Evolutionary conservation across 352 stramenopile genomes (phyloP).

Genomic region (Phytophthora nicotianae): DNA sequence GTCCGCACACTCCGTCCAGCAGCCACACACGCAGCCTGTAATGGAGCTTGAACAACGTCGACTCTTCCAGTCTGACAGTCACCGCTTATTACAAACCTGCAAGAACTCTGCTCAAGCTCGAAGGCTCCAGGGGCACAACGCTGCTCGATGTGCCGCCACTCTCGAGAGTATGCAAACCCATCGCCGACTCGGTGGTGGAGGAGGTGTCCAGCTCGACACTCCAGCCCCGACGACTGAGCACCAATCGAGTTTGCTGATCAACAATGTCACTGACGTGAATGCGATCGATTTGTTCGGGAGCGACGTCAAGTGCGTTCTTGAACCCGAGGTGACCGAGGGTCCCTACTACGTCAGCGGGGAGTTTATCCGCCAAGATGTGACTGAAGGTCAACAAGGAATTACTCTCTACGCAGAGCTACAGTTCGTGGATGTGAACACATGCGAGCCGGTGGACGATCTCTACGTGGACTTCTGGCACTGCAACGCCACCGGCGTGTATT

Average conservation of each 20-base stretch:
- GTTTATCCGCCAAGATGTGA: constrained; percentile 26
- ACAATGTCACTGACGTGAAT: constrained; percentile 17
- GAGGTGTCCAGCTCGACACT: constrained; percentile 15
- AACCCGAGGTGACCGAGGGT: constrained; percentile 30
- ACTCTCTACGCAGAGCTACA: constrained; percentile 33
- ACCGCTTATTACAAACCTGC: constrained; percentile 19
- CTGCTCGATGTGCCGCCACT: constrained; percentile 10
- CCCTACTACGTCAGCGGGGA: constrained; percentile 35
- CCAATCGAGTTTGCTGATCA: constrained; percentile 20
- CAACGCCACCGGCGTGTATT: constrained; percentile 34
- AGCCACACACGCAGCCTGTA: constrained; percentile 5
- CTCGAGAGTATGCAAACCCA: constrained; percentile 17
- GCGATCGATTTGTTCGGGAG: constrained; percentile 13
- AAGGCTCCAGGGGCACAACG: constrained; percentile 16
- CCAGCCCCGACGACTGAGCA: constrained; percentile 20
- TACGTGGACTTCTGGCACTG: constrained; percentile 39
- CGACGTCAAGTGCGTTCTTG: constrained; percentile 30
- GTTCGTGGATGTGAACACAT: constrained; percentile 35
- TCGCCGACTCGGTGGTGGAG: constrained; percentile 24
- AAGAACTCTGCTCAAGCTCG: constrained; percentile 25
- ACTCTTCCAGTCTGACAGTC: constrained; percentile 25
- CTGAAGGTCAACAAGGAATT: constrained; percentile 21
- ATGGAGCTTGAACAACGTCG: constrained; percentile 20
- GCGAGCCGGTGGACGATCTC: constrained; percentile 26
- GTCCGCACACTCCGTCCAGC: constrained; percentile 16